Evolutionary conservation across 768 basidiomycete species (phyloP), one percentile per base, ranked within the genome.

Genomic region (Chalciporus sphaerocephalus): DNA sequence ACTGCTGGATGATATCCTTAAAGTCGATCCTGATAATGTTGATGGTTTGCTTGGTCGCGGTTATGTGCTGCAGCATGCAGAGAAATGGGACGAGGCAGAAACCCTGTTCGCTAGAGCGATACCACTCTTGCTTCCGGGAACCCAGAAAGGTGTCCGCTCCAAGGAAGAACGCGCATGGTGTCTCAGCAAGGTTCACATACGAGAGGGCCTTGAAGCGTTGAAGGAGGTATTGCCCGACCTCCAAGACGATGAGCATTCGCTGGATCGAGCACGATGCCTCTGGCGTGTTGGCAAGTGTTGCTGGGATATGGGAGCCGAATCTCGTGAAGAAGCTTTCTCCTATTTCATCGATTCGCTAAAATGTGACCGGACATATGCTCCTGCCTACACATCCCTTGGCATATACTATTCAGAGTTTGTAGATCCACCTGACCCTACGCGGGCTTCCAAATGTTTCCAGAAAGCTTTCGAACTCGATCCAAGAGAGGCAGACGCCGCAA

Each of bases 381-480:
- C 96, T 1, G 84, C 96, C 0, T 98, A 92, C 62, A 95, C 95
- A 3, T 92, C 92, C 1, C 79, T 99, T 2, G 96, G 96, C 6
- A 71, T 90, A 38, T 93, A 93, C 67, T 98, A 98, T 64, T 67
- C 77, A 16, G 85, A 92, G 33, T 73, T 70, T 46, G 69, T 77
- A 4, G 67, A 71, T 10, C 91, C 92, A 0, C 79, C 84, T 0
- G 94, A 98, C 65, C 83, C 81, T 18, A 78, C 79, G 6, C 81
- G 94, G 28, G 88, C 95, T 0, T 86, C 89, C 3, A 94, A 93
- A 61, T 98, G 95, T 62, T 97, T 95, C 66, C 93, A 98, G 58
- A 97, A 95, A 59, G 96, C 95, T 0, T 97, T 99, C 56, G 96
- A 98, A 64, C 80, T 98, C 5, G 95, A 98, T 67, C 78, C 92